Conservation (phyloP, 2,329 filamentous ascomycete genomes). For the Penicillium sp. region DNA sequence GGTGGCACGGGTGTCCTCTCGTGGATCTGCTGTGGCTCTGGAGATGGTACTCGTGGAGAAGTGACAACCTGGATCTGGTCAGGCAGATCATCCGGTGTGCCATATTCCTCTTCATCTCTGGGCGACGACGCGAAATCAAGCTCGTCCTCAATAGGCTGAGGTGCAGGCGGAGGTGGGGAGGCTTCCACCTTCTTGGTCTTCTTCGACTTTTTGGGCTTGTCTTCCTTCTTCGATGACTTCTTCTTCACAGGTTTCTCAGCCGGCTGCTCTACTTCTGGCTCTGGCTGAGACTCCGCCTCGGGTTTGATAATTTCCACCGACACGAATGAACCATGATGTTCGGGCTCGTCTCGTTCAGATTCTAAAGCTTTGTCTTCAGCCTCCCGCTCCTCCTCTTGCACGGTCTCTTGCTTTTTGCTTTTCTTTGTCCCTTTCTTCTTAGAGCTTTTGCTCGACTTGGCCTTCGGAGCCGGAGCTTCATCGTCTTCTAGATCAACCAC, state of each 20-base stretch:
- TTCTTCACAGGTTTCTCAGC: constrained; percentile 28
- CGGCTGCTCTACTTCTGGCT: constrained; percentile 34
- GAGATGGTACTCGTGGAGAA: constrained; percentile 21
- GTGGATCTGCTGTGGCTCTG: constrained; percentile 20
- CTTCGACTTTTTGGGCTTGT: constrained; percentile 33
- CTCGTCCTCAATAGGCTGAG: constrained; percentile 12
- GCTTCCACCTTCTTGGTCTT: constrained; percentile 36
- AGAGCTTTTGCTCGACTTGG: constrained; percentile 24
- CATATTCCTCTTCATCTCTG: constrained; percentile 24
- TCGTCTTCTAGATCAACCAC: constrained; percentile 14
- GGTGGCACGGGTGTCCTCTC: constrained; percentile 37
- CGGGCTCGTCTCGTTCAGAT: constrained; percentile 15
- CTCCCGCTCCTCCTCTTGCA: constrained; percentile 11
- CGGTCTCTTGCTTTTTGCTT: constrained; percentile 25
- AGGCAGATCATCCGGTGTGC: constrained; percentile 24
- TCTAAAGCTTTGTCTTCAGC: not conserved
- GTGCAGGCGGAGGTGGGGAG: constrained; percentile 12
- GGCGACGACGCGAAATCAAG: constrained; percentile 14
- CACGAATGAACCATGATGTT: constrained; percentile 35
- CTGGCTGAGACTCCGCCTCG: constrained; percentile 33
- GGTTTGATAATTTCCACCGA: constrained; percentile 36
- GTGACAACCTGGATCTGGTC: constrained; percentile 29
- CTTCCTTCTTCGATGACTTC: constrained; percentile 35
- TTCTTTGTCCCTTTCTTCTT: constrained; percentile 32
- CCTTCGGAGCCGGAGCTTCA: constrained; percentile 24